These are phyloP conservation scores for Xylariaceae sp. DNA, from an alignment of 2,329 filamentous ascomycete genomes.

Conservation along the genomic window DNA sequence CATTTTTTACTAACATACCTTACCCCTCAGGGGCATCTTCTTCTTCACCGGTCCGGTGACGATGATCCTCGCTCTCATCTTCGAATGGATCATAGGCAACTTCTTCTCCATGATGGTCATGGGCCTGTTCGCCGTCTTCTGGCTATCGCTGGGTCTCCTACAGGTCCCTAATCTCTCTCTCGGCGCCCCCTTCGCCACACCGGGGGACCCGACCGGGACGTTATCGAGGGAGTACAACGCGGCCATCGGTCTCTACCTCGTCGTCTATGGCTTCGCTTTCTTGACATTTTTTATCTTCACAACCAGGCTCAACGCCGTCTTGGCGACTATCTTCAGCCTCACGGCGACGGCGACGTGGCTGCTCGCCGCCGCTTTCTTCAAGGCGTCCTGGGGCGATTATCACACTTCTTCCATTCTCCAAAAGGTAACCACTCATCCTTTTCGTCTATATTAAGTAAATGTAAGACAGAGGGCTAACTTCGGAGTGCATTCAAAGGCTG, in stretches of 20 bases:
- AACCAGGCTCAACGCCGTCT: slow-evolving; percentile 43
- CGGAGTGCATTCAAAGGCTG: too few relatives aligned
- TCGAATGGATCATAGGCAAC: slow-evolving; percentile 48
- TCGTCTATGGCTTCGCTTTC: slow-evolving; percentile 49
- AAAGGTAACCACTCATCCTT: slow-evolving; percentile 32
- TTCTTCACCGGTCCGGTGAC: slow-evolving; percentile 42
- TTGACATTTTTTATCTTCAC: slow-evolving; percentile 48
- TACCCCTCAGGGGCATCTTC: slow-evolving; percentile 31
- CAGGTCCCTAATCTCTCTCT: slow-evolving; percentile 45
- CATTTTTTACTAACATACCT: background rate
- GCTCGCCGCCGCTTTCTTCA: slow-evolving; percentile 44
- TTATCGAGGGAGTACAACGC: slow-evolving; percentile 43
- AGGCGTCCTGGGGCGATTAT: slow-evolving; percentile 39
- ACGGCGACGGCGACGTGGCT: slow-evolving; percentile 42
- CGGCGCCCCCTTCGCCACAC: slow-evolving; percentile 38
- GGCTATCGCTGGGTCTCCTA: slow-evolving; percentile 47
- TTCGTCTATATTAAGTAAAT: too few relatives aligned
- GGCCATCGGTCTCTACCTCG: slow-evolving; percentile 43
- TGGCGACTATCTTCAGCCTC: slow-evolving; percentile 44
- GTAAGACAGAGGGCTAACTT: too few relatives aligned
- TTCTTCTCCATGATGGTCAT: slow-evolving; percentile 50
- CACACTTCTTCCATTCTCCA: slow-evolving; percentile 36
- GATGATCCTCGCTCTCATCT: slow-evolving; percentile 43
- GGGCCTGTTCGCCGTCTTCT: slow-evolving; percentile 44
- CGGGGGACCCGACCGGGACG: slow-evolving; percentile 39